phyloP scores from a whole-genome alignment of 106 monocot genomes.

The Iris macrosiphon region DNA sequence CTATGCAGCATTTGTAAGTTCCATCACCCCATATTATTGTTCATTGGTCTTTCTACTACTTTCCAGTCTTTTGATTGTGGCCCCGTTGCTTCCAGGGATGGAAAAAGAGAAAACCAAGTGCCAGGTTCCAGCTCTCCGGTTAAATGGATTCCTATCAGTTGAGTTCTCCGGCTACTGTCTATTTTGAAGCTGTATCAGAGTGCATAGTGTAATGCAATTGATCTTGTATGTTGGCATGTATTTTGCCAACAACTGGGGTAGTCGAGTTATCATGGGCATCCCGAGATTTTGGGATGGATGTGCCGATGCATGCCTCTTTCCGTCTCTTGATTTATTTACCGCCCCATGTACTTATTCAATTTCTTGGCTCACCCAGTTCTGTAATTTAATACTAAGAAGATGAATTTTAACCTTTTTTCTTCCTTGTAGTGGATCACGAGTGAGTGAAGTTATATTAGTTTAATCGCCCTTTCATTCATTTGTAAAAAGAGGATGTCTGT shows the following conservation, averaged over 20 bases:
- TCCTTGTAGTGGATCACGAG: too few relatives aligned
- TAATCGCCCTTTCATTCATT: too few relatives aligned
- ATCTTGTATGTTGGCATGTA: too few relatives aligned
- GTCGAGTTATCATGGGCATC: too few relatives aligned
- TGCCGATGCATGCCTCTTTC: background rate
- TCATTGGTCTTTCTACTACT: background rate
- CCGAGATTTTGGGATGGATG: background rate
- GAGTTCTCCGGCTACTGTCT: background rate
- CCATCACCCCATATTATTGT: background rate
- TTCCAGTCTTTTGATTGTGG: background rate
- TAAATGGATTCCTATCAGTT: constrained; percentile 5
- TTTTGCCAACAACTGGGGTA: too few relatives aligned
- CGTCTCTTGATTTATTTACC: background rate
- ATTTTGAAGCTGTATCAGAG: background rate
- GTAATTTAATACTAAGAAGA: background rate
- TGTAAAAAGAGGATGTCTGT: too few relatives aligned
- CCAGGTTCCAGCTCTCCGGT: constrained; percentile 66
- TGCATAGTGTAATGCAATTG: background rate
- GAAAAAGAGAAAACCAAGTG: constrained; percentile 75
- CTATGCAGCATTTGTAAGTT: constrained; percentile 81
- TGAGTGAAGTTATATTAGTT: too few relatives aligned
- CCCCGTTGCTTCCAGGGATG: constrained; percentile 55
- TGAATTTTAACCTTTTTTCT: too few relatives aligned
- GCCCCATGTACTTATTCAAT: background rate
- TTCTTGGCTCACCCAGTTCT: background rate